Percentiles rank a stretch among this genome's conserved stretches.
Evolutionary conservation across 2,329 filamentous ascomycete genomes (phyloP).

Genomic region (Aspergillus brasiliensis): DNA sequence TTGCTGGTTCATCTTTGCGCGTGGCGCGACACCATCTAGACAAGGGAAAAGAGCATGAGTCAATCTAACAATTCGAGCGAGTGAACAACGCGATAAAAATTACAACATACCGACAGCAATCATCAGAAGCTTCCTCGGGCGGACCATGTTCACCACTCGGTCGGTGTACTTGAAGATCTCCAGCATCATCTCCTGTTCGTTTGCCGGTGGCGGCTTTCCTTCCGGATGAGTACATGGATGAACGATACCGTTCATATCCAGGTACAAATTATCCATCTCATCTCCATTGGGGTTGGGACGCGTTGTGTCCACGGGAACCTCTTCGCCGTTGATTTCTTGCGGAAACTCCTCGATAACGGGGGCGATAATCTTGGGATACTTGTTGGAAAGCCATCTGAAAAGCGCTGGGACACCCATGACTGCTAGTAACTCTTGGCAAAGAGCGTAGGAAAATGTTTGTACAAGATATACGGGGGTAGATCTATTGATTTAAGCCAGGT

Average conservation of each 20-base stretch:
- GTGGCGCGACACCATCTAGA: slow-evolving; percentile 88
- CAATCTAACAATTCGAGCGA: not conserved
- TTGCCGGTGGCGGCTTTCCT: slow-evolving; percentile 83
- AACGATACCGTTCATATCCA: slow-evolving; percentile 99
- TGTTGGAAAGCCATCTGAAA: slow-evolving; percentile 94
- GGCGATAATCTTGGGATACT: slow-evolving; percentile 96
- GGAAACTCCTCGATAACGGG: slow-evolving; percentile 85
- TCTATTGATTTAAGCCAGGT: slow-evolving; percentile 10
- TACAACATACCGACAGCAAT: slow-evolving; percentile 77
- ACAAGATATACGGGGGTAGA: slow-evolving; percentile 7
- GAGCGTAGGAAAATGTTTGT: not conserved
- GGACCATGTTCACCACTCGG: slow-evolving; percentile 97
- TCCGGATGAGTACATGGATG: slow-evolving; percentile 98
- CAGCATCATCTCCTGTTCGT: slow-evolving; percentile 99
- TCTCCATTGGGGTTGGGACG: slow-evolving; percentile 93
- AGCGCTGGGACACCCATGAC: slow-evolving; percentile 91
- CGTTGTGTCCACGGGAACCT: slow-evolving; percentile 82
- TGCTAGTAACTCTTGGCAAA: slow-evolving; percentile 18
- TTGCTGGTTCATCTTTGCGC: slow-evolving; percentile 99
- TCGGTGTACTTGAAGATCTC: slow-evolving; percentile 99
- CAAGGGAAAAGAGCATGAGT: slow-evolving; percentile 3
- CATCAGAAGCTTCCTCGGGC: slow-evolving; percentile 92
- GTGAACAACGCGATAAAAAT: not conserved
- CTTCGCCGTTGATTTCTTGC: slow-evolving; percentile 76
- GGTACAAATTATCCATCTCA: slow-evolving; percentile 95